phyloP scores from a whole-genome alignment of 345 rosid species.

The Eucalyptus erythrocorys region DNA sequence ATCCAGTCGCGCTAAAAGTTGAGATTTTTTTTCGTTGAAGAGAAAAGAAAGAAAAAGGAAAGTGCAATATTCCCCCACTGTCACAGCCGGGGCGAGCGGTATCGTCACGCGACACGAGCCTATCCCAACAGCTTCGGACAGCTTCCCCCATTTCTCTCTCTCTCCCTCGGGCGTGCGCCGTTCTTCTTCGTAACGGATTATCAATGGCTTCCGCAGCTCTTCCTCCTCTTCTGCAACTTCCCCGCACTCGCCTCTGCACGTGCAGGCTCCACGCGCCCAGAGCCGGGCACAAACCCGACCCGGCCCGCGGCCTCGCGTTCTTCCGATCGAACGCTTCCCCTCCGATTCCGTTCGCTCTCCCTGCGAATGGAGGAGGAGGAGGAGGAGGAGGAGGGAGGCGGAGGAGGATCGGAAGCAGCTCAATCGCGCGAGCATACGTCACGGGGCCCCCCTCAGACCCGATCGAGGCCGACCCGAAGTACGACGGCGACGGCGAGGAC shows the following conservation, averaged over 20 bases:
- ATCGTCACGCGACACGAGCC: background rate
- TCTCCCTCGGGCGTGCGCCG: background rate
- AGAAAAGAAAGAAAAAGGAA: background rate
- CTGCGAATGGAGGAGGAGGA: background rate
- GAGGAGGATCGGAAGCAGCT: background rate
- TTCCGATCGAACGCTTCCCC: background rate
- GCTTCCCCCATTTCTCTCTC: background rate
- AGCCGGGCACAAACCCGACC: background rate
- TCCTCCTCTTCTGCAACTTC: constrained; percentile 23
- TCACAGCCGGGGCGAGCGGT: background rate
- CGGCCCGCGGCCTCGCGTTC: background rate
- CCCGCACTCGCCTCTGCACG: constrained; percentile 4
- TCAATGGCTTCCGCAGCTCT: constrained; percentile 26
- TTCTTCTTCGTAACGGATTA: background rate
- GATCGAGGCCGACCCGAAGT: constrained; percentile 40
- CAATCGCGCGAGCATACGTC: constrained; percentile 46
- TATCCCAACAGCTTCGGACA: background rate
- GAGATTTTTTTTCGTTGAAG: no score
- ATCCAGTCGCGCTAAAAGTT: background rate
- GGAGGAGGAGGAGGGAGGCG: background rate
- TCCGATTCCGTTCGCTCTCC: background rate
- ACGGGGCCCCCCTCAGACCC: constrained; percentile 75
- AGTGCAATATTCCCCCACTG: background rate
- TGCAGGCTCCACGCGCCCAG: background rate
- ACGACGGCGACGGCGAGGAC: constrained; percentile 17